Evolutionary conservation across 176 grass and related monocot species (phyloP), one percentile per base, ranked within the genome.

Genomic region (Oryza glaberrima): DNA sequence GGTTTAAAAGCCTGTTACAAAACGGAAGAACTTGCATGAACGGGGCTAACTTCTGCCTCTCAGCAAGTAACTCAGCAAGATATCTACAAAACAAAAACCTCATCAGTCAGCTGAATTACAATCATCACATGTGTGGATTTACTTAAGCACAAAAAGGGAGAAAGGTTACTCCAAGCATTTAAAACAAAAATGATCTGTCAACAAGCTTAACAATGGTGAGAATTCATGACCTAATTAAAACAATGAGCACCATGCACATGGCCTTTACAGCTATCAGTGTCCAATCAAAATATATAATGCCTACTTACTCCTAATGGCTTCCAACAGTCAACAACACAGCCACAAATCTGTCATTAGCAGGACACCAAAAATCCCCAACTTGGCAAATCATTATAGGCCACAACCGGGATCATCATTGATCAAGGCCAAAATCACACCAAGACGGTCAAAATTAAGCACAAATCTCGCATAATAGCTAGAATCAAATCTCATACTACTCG

Each of bases 21-120:
- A 92, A 94, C 36, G 96, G 96, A 87, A 99, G 90, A 72, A 99
- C 86, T 94, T 96, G 93, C 83, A 99, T 60, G 91, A 96, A 96
- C 28, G 91, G 93, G 19, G 86, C 90, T 83, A 99, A 89, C 74
- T 99, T 99, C 84, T 96, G 93, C 82, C 93, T 96, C 83, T 99
- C 96, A 1, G 90, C 90, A 64, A 99, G 85, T 82, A 99, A 82
- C 67, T 96, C 93, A 45, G 93, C 83, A 81, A 99, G 84, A 86
- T 94, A 99, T 74, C 93, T 99, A 65, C 68, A 69, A 69, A 77
- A n/a, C 25, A 84, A 78, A 46, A 0, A 26, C 35, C 48, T 9
- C 67, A 67, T 82, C 58, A 86, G 58, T 44, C 46, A 40, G 34
- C 79, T 69, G 51, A 66, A 80, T 51, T 49, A 68, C 11, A 81